A percentile compares a stretch with the other conserved stretches of the same genome.
phyloP scores from a whole-genome alignment of 495 filamentous ascomycete species.

The Cercophora newfieldiana region DNA sequence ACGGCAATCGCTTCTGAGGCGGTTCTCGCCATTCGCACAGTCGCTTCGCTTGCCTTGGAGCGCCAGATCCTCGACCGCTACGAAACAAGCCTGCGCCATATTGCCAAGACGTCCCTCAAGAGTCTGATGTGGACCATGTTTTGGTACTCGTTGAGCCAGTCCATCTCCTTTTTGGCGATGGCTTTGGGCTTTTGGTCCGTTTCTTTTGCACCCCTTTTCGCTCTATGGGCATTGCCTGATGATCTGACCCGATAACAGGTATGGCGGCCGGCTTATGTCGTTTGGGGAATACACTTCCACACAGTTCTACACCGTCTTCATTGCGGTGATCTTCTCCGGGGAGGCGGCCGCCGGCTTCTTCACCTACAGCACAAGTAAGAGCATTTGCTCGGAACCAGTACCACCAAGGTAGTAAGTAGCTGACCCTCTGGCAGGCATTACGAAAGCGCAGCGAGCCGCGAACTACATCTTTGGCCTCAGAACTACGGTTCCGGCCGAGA shows the following conservation, averaged over 20 bases:
- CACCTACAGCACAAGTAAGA: conserved; percentile 40
- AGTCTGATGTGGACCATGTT: conserved; percentile 38
- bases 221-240: background rate
- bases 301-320: conserved; percentile 42
- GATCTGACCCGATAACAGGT: background rate
- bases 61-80: conserved; percentile 47
- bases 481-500: conserved; percentile 18
- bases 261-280: conserved; percentile 39
- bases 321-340: conserved; percentile 46
- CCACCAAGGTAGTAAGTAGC: background rate
- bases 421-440: conserved; percentile 30
- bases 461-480: conserved; percentile 42
- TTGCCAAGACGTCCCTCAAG: conserved; percentile 36
- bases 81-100: conserved; percentile 32
- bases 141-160: conserved; percentile 45
- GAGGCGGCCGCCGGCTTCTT: conserved; percentile 43
- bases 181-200: conserved; percentile 44
- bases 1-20: conserved; percentile 57
- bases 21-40: conserved; percentile 56
- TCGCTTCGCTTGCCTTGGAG: conserved; percentile 55
- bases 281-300: conserved; percentile 35
- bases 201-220: conserved; percentile 1
- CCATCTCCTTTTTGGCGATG: conserved; percentile 40
- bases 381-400: background rate
- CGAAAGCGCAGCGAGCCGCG: conserved; percentile 40